Percentiles rank a stretch among this genome's conserved stretches.
phyloP scores from a whole-genome alignment of 805 yeast genomes.

The Schwanniomyces yamadae region DNA sequence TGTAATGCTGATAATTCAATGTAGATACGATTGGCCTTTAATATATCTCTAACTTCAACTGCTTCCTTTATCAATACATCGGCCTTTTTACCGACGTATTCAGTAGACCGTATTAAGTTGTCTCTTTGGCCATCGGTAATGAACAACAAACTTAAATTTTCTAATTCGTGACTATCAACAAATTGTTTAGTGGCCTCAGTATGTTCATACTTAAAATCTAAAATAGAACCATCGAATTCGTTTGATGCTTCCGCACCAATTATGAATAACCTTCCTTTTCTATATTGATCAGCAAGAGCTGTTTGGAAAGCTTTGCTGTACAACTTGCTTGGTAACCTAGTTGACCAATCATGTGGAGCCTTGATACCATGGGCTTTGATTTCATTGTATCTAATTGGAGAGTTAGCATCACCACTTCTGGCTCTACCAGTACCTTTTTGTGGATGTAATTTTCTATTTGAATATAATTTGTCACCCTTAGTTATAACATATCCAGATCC shows the following conservation, averaged over 20 bases:
- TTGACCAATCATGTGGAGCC: slow-evolving; percentile 87
- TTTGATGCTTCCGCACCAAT: slow-evolving; percentile 52
- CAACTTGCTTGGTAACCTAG: slow-evolving; percentile 69
- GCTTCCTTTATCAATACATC: slow-evolving; percentile 73
- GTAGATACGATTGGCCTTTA: slow-evolving; percentile 73
- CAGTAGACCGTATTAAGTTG: slow-evolving; percentile 62
- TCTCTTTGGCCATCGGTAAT: slow-evolving; percentile 59
- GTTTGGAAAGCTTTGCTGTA: slow-evolving; percentile 75
- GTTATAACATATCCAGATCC: slow-evolving; percentile 87
- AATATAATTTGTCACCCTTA: slow-evolving; percentile 81
- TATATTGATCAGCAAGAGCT: slow-evolving; percentile 80
- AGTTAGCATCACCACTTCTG: slow-evolving; percentile 92
- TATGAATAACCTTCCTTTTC: slow-evolving; percentile 67
- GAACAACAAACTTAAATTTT: slow-evolving; percentile 60
- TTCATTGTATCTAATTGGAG: slow-evolving; percentile 89
- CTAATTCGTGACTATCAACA: slow-evolving; percentile 47
- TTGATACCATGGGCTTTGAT: slow-evolving; percentile 85
- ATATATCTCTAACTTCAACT: slow-evolving; percentile 77
- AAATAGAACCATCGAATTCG: slow-evolving; percentile 17
- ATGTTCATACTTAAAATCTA: slow-evolving; percentile 42
- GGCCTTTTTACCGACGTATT: slow-evolving; percentile 50
- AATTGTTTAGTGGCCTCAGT: slow-evolving; percentile 50
- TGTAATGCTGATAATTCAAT: slow-evolving; percentile 73
- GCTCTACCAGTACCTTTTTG: slow-evolving; percentile 97
- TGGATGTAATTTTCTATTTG: slow-evolving; percentile 75